phyloP scores from a whole-genome alignment of 441 rosid genomes.

The Jatropha multifida region DNA sequence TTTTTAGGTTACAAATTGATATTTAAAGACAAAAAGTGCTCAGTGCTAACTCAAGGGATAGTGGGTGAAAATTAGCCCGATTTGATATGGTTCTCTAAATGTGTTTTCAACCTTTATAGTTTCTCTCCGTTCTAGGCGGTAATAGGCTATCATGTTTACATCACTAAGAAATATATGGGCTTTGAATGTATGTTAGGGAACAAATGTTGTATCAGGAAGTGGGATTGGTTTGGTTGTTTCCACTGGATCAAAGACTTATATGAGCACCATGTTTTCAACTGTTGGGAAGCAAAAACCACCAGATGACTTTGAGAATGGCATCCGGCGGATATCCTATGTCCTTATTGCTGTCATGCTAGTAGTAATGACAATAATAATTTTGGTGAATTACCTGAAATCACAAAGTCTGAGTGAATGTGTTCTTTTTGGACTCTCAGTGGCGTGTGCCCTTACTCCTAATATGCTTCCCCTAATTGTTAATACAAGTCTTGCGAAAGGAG shows the following conservation, averaged over 20 bases:
- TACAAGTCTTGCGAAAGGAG: conserved; percentile 78
- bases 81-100: not conserved
- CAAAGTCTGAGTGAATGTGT: conserved; percentile 38
- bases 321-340: conserved; percentile 50
- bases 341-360: conserved; percentile 60
- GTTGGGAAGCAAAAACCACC: conserved; percentile 64
- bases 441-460: conserved; percentile 75
- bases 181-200: conserved; percentile 48
- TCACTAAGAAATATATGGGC: conserved; percentile 20
- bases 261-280: conserved; percentile 60
- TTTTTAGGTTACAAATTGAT: too few species aligned
- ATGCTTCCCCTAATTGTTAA: conserved; percentile 77
- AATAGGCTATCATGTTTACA: not conserved
- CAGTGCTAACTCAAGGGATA: too few species aligned
- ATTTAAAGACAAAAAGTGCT: too few species aligned
- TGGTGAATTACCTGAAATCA: conserved; percentile 37
- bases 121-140: not conserved
- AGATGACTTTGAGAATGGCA: conserved; percentile 53
- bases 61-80: too few species aligned
- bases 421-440: conserved; percentile 70
- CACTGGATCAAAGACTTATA: conserved; percentile 67
- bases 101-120: not conserved
- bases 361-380: conserved; percentile 46
- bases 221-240: conserved; percentile 74
- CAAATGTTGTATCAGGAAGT: conserved; percentile 72